Conservation (phyloP, 805 yeast genomes). For the Ogataea polymorpha region DNA sequence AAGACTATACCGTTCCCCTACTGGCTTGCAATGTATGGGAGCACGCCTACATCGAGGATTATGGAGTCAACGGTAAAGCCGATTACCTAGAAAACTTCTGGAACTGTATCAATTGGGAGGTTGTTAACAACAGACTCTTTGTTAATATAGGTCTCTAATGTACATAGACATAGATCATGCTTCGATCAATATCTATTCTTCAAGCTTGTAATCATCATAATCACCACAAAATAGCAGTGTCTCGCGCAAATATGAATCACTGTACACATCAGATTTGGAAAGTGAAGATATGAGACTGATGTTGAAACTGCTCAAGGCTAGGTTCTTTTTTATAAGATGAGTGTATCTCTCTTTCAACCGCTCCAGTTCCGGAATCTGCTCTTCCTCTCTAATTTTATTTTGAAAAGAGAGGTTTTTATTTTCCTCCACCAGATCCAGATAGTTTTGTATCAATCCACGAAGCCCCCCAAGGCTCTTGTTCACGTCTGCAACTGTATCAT, state of each 20-base stretch:
- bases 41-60: slow-evolving; percentile 80
- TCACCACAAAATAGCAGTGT: slow-evolving; percentile 32
- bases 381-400: slow-evolving; percentile 12
- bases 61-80: slow-evolving; percentile 72
- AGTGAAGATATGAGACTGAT: slow-evolving; percentile 33
- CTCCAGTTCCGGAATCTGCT: slow-evolving; percentile 13
- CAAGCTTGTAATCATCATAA: slow-evolving; percentile 28
- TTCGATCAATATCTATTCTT: slow-evolving; percentile 4
- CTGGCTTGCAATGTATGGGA: slow-evolving; percentile 86
- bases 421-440: slow-evolving; percentile 13
- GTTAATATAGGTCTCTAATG: slow-evolving; percentile 17
- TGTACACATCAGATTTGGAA: slow-evolving; percentile 31
- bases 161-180: slow-evolving; percentile 8
- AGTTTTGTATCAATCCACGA: slow-evolving; percentile 9
- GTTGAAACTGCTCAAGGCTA: slow-evolving; percentile 30
- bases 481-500: background rate
- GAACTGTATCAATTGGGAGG: slow-evolving; percentile 83
- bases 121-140: slow-evolving; percentile 47
- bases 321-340: slow-evolving; percentile 20
- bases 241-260: slow-evolving; percentile 29
- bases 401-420: slow-evolving; percentile 18
- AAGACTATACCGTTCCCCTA: slow-evolving; percentile 69
- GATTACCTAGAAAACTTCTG: slow-evolving; percentile 74
- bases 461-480: slow-evolving; percentile 6
- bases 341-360: slow-evolving; percentile 14